Base-by-base conservation (phyloP, 2,329 filamentous ascomycete genomes). In the Colletotrichum lini region DNA sequence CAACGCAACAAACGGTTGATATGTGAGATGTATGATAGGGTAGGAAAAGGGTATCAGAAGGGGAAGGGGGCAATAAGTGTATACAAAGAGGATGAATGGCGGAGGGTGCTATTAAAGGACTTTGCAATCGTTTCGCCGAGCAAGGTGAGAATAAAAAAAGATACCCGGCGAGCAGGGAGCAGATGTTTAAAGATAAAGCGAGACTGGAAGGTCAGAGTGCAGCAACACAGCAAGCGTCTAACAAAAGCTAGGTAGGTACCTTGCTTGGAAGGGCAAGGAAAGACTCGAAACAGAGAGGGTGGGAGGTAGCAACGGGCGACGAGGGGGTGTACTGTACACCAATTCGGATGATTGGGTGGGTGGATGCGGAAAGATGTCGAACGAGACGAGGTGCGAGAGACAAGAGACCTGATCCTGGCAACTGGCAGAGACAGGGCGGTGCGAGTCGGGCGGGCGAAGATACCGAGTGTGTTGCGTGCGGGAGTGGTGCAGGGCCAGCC, bases 331-430 rank as follows among this genome's bases (percentile, higher is more conserved):
- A 65, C 58, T 38, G 45, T 69, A 65, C 58, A 38, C 35, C 8
- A 69, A 72, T 69, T 64, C 21, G 69, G 59, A 72, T 54, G 69
- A 69, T 64, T 69, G 65, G 65, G 57, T 63, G 68, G 65, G 53
- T 64, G 69, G 16, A 47, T 53, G 69, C 69, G 65, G 38, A 64
- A 53, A 62, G 65, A 65, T 57, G 65, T 64, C 59, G 57, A 61
- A 59, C 64, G 30, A 58, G 53, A 69, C 59, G 56, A 42, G 53
- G 35, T 38, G 35, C 9, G 35, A 38, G 9, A 38, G 35, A 38
- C 54, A 62, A 26, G 54, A 65, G 63, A 60, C 63, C 53, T 49
- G 53, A 59, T 35, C 53, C 50, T 49, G 60, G 57, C 56, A 58
- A 35, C 50, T 57, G 64, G 26, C 26, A 62, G 68, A 68, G 52